Percentiles rank a stretch among this genome's conserved stretches.
These are phyloP conservation scores for Macrolepiota fuliginosa DNA, from an alignment of 768 basidiomycete species.

Conservation along the genomic window DNA sequence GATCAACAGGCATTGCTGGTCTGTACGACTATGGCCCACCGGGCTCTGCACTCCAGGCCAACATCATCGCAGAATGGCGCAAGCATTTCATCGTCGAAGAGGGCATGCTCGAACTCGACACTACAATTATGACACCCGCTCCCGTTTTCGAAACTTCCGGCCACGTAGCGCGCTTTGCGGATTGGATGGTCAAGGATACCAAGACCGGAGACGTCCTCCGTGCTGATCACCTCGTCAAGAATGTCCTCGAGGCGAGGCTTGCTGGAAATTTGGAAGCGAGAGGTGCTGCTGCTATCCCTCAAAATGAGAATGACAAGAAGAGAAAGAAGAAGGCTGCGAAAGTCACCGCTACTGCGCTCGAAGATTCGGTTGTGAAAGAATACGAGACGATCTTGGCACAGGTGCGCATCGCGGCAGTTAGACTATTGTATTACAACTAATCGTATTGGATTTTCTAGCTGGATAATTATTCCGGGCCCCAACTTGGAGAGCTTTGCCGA, in stretches of 20 bases:
- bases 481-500: slow-evolving; percentile 84
- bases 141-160: slow-evolving; percentile 96
- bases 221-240: slow-evolving; percentile 94
- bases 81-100: slow-evolving; percentile 98
- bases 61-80: slow-evolving; percentile 95
- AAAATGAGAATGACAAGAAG: slow-evolving; percentile 60
- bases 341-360: slow-evolving; percentile 63
- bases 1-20: slow-evolving; percentile 80
- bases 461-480: slow-evolving; percentile 90
- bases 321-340: slow-evolving; percentile 79
- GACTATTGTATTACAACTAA: slow-evolving; percentile 2
- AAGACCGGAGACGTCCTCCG: slow-evolving; percentile 96
- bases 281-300: slow-evolving; percentile 60
- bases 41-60: slow-evolving; percentile 92
- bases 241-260: slow-evolving; percentile 84
- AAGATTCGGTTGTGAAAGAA: slow-evolving; percentile 69
- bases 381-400: slow-evolving; percentile 88
- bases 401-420: slow-evolving; percentile 46
- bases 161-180: slow-evolving; percentile 96
- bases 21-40: slow-evolving; percentile 98
- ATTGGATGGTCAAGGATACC: slow-evolving; percentile 98
- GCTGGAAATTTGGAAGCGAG: slow-evolving; percentile 91
- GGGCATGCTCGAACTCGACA: slow-evolving; percentile 97
- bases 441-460: slow-evolving; percentile 44
- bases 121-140: slow-evolving; percentile 95